Evolutionary conservation across 805 yeast genomes (phyloP).

Genomic region (Cyberlindnera maclurae): DNA sequence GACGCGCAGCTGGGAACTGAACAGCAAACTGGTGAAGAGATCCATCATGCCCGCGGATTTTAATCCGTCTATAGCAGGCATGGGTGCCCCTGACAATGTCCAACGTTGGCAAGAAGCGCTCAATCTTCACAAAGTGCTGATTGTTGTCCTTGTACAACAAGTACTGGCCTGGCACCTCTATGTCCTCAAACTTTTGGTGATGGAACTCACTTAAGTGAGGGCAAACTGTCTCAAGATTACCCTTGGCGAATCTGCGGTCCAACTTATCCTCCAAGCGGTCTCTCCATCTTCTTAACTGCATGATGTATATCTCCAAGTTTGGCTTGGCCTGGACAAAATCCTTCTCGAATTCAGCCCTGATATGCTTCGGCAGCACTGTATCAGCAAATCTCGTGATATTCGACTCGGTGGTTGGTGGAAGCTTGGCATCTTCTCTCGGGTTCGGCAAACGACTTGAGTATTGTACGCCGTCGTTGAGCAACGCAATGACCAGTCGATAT

Average conservation of each 20-base stretch:
- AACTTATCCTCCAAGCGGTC: constrained; percentile 86
- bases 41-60: constrained; percentile 92
- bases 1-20: constrained; percentile 96
- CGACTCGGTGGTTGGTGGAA: constrained; percentile 88
- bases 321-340: constrained; percentile 88
- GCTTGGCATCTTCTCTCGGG: constrained; percentile 80
- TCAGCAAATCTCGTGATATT: constrained; percentile 87
- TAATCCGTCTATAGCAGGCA: constrained; percentile 81
- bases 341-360: constrained; percentile 82
- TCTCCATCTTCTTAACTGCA: constrained; percentile 84
- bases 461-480: constrained; percentile 89
- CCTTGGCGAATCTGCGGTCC: constrained; percentile 73
- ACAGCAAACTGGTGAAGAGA: constrained; percentile 88
- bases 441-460: constrained; percentile 79
- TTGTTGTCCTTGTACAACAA: constrained; percentile 81
- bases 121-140: constrained; percentile 87
- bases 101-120: constrained; percentile 82
- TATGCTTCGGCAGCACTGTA: constrained; percentile 81
- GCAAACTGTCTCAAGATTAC: constrained; percentile 82
- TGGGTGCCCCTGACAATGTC: constrained; percentile 86
- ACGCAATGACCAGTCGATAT: constrained; percentile 84
- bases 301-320: constrained; percentile 78
- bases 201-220: constrained; percentile 96
- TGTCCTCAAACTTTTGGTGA: constrained; percentile 95
- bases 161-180: constrained; percentile 96